Percentiles rank a stretch among this genome's conserved stretches.
Conservation (phyloP, 2,329 filamentous ascomycete species). For the Epichloe sp. region DNA sequence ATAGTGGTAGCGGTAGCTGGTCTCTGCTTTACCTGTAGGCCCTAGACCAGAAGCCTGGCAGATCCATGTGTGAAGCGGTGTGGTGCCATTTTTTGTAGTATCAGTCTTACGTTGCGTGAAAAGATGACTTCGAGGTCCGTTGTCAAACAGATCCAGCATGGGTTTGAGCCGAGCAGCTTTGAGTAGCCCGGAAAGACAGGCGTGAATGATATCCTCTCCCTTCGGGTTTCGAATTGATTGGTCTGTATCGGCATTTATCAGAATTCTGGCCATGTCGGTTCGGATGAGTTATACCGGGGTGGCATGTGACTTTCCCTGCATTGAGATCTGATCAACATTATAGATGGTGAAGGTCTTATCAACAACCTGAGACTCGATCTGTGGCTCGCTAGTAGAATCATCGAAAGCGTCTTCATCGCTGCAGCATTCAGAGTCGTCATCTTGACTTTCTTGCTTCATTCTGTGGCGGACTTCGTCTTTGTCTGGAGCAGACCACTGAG, state of each 20-base stretch:
- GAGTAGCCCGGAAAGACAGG: constrained; percentile 26
- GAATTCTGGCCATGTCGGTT: constrained; percentile 39
- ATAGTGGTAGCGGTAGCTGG: constrained; percentile 4
- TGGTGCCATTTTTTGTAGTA: constrained; percentile 36
- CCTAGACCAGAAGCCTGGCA: constrained; percentile 13
- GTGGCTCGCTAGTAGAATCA: constrained; percentile 25
- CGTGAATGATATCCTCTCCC: constrained; percentile 58
- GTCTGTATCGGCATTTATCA: constrained; percentile 58
- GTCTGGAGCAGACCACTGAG: constrained; percentile 51
- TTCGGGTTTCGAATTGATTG: constrained; percentile 47
- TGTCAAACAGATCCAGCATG: constrained; percentile 46
- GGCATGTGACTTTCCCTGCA: constrained; percentile 51
- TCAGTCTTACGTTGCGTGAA: constrained; percentile 42
- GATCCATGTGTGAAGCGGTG: constrained; percentile 53
- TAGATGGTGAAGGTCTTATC: constrained; percentile 63
- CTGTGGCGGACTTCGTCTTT: constrained; percentile 37
- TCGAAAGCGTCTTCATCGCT: constrained; percentile 21
- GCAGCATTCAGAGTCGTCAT: constrained; percentile 24
- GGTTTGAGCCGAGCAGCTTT: constrained; percentile 23
- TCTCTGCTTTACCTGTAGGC: constrained; percentile 1
- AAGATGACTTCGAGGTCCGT: constrained; percentile 40
- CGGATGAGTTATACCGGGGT: constrained; percentile 44
- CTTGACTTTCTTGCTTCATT: constrained; percentile 26
- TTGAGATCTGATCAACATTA: constrained; percentile 56
- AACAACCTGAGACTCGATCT: constrained; percentile 40